Base-by-base conservation (phyloP, 225 moss, liverwort and hornwort genomes). In the Pseudoscleropodium purum region DNA sequence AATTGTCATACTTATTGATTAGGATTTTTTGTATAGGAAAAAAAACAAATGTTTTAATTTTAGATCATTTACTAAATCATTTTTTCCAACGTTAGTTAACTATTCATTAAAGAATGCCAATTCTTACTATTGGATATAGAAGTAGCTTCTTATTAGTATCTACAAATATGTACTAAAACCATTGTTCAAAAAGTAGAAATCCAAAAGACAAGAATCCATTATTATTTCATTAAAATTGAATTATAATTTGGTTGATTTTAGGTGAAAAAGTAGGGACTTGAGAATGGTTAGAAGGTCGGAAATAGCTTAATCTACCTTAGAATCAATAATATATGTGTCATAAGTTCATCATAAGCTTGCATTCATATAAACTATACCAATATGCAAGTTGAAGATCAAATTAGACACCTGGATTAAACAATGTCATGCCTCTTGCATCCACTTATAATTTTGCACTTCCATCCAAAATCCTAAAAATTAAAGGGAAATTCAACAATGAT, bases 101-200 rank as follows among this genome's bases (percentile, higher is more conserved):
- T 74, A 74, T 47, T 45, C 6, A 31, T 6, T 9, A 30, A 47
- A 0, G 6, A 47, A 39, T 30, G 2, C 1, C 1, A 7, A 49
- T 4, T 2, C 0, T 49, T 0, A 49, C 19, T 19, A 19, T 19
- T 75, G 0, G 2, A 5, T 49, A 19, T 2, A 75, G 0, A 49
- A 75, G 2, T 49, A 75, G 10, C 9, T 47, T 75, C 7, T 0
- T 33, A 51, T 7, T 13, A 33, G 20, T 49, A 1, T 75, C 8
- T 1, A 47, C 7, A 4, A 11, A 47, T 4, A 30, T 74, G 2
- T 75, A 11, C 4, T 30, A 47, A 47, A 47, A 30, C 2, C 18
- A 11, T 75, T 31, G 47, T 47, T 30, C 4, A 30, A 6, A 74
- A 29, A 45, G 2, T 29, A 74, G 10, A 3, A 47, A 47, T 47